Base-by-base conservation (phyloP, 176 grass and related monocot genomes). In the Musa troglodytarum region DNA sequence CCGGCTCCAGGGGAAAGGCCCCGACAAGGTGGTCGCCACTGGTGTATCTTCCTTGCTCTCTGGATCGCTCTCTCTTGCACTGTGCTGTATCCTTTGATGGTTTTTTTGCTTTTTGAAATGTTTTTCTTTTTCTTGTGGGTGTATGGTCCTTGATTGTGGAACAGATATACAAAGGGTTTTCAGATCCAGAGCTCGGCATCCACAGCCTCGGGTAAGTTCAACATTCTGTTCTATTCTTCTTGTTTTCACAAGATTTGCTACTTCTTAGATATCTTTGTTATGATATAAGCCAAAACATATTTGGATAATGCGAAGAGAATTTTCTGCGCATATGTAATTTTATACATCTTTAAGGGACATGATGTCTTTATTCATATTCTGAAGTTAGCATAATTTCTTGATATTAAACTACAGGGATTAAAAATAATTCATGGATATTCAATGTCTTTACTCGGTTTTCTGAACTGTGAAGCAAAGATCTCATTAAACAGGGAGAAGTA, bases 91-190 rank as follows among this genome's bases (percentile, higher is more conserved):
- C 95, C 90, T 89, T 53, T 22, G 10, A 20, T 11, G 10, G 6
- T 56, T 20, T 8, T 68, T 4, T 57, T 5, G 11, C 7, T 61
- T 53, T 68, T 71, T 63, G 76, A 29, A 19, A 53, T 54, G 12
- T 56, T 75, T 79, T 54, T 62, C 53, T 28, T 72, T 13, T 34
- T 13, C 12, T 55, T 72, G 1, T 53, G 29, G 50, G 53, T 15
- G 25, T 65, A 19, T 80, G 25, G 59, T 52, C 49, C 76, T 78
- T 87, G 62, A 71, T 78, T 51, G 59, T 66, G 13, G 69, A 71
- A 62, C 75, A 98, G 95, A 98, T 93, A 91, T 93, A 78, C 95
- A 98, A 73, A 91, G 81, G 81, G 55, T 98, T 82, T 98, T 93
- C 78, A 80, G 95, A 68, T 91, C 90, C 58, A 86, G 88, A 54